Evolutionary conservation across 2,329 filamentous ascomycete species (phyloP), one percentile per base, ranked within the genome.

Genomic region (Fusarium sp.): DNA sequence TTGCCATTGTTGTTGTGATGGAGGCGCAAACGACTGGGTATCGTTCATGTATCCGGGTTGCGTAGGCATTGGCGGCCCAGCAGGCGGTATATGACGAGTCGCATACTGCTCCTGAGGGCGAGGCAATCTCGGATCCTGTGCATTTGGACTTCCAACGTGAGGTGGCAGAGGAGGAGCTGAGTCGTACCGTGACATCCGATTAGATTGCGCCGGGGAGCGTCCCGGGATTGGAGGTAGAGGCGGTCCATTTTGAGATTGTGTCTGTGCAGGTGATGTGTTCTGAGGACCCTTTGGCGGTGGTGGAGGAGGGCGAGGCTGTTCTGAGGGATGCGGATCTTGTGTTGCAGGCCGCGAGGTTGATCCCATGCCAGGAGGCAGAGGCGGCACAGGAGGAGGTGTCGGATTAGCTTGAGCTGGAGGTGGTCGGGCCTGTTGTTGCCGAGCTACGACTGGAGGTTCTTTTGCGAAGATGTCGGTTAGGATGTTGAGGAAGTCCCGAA

Each of bases 391-490:
- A 37, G 93, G 92, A 54, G 91, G 90, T 64, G 86, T 84, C 33
- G 79, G 84, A 52, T 80, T 71, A 23, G 76, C 69, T 62, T 71
- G 73, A 38, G 73, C 79, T 62, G 68, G 79, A 64, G 75, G 80
- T 28, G 82, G 80, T n/a, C 81, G 81, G 49, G 86, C 85, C 77
- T 88, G 87, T 72, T 42, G 67, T 25, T 91, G 91, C 75, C 91
- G 91, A 38, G 95, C 91, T 68, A 96, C 91, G 8, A 98, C 94
- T 0, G 96, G 96, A 13, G 96, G 96, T 78, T 99, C 96, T 83
- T 97, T 97, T 42, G 95, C 92, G 80, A 99, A 99, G 28, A 98
- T 87, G 60, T 96, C 94, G 74, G 93, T 89, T 7, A 99, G 84
- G 33, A 97, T 93, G 21, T 90, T 90, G 5, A 98, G 84, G 64